Percentiles rank a stretch among this genome's conserved stretches.
phyloP scores from a whole-genome alignment of 805 yeast genomes.

The Ogataea haglerorum region DNA sequence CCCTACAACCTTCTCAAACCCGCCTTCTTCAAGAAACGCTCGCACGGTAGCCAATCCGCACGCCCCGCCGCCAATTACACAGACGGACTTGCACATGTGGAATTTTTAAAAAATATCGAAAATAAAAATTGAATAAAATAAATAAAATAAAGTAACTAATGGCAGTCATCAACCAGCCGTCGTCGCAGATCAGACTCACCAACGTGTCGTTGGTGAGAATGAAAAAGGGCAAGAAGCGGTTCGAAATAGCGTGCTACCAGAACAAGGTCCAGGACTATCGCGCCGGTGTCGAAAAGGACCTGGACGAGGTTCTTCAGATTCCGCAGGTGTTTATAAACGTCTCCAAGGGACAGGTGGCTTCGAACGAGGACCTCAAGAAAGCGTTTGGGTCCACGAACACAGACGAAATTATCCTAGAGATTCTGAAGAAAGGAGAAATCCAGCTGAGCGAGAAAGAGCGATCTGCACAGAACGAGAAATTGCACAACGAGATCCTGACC shows the following conservation, averaged over 20 bases:
- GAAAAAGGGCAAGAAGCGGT: constrained; percentile 86
- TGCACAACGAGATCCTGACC: constrained; percentile 69
- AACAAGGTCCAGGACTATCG: constrained; percentile 97
- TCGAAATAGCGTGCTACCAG: constrained; percentile 94
- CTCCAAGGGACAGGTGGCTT: constrained; percentile 91
- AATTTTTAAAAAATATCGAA: not conserved
- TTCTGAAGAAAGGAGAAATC: constrained; percentile 86
- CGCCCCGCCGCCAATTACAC: constrained; percentile 79
- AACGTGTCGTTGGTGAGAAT: constrained; percentile 91
- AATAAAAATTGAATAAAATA: too few relatives aligned
- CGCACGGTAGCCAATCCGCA: constrained; percentile 64
- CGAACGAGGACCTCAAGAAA: constrained; percentile 72
- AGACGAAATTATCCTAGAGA: constrained; percentile 74
- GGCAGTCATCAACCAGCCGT: constrained; percentile 75
- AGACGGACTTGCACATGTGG: constrained; percentile 33
- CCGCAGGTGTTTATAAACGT: constrained; percentile 93
- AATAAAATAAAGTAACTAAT: constrained; percentile 9
- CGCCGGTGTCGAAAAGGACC: constrained; percentile 80
- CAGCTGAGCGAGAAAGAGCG: constrained; percentile 94
- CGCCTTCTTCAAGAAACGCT: constrained; percentile 53
- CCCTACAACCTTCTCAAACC: constrained; percentile 46
- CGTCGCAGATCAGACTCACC: constrained; percentile 83
- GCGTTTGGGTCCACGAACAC: constrained; percentile 75
- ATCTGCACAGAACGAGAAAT: constrained; percentile 56
- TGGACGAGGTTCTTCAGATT: constrained; percentile 93